These are phyloP conservation scores for Phialophora chinensis DNA, from an alignment of 2,329 filamentous ascomycete genomes.

Conservation along the genomic window DNA sequence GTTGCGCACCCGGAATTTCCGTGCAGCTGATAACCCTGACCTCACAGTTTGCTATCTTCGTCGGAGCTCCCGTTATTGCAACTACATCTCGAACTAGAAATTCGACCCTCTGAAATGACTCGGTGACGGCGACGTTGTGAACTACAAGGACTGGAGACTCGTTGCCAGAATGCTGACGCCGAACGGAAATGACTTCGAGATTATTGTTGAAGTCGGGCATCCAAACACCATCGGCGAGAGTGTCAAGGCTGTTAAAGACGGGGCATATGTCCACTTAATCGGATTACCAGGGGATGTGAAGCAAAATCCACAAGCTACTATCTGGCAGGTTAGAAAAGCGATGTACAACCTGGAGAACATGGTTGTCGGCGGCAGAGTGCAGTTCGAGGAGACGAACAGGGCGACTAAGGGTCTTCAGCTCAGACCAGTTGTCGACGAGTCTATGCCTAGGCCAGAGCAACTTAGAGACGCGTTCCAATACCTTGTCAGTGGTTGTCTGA, in stretches of 20 bases:
- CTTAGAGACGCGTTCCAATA: conserved; percentile 26
- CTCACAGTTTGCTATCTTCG: too few species aligned
- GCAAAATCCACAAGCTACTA: neutral
- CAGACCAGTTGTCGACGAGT: neutral
- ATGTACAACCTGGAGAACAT: neutral
- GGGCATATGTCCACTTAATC: neutral
- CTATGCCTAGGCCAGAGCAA: neutral
- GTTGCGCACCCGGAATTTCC: too few species aligned
- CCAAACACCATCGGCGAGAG: neutral
- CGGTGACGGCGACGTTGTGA: neutral
- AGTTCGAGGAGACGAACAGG: neutral
- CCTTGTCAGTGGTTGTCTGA: neutral
- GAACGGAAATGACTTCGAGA: neutral
- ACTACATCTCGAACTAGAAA: too few species aligned
- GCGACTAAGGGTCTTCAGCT: neutral
- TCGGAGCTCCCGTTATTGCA: too few species aligned
- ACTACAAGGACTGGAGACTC: conserved; percentile 5
- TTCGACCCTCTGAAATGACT: neutral
- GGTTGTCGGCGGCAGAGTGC: neutral
- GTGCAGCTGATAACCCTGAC: too few species aligned
- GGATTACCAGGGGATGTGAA: neutral
- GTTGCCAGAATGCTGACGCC: neutral
- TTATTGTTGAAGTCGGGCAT: neutral
- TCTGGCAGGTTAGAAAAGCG: neutral
- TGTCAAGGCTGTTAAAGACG: neutral